Conservation (phyloP, 2,329 filamentous ascomycete genomes). For the Colletotrichum melonis region DNA sequence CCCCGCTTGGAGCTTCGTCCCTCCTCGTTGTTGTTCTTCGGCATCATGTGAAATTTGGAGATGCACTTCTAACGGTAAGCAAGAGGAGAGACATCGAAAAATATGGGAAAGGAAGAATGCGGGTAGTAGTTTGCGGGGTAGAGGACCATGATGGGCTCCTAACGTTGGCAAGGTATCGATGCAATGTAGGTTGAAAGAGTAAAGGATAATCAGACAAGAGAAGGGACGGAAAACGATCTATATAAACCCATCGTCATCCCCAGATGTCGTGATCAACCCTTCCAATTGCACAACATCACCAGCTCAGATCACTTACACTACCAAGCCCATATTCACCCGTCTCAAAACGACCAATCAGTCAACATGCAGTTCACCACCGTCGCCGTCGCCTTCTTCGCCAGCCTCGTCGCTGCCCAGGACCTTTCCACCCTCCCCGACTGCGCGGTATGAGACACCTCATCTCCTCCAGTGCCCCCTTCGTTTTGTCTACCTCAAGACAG, state of each 20-base stretch:
- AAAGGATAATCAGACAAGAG: background rate
- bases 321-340: no score
- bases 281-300: conserved; percentile 6
- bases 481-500: background rate
- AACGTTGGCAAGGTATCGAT: background rate
- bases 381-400: conserved; percentile 38
- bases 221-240: background rate
- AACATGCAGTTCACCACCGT: conserved; percentile 42
- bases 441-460: conserved; percentile 1
- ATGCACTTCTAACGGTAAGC: no score
- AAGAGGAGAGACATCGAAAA: background rate
- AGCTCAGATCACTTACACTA: background rate
- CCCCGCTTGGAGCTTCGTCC: background rate
- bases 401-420: conserved; percentile 37
- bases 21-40: background rate
- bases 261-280: conserved; percentile 16
- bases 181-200: no score
- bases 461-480: background rate
- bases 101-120: background rate
- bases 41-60: conserved; percentile 27
- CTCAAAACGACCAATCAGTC: background rate
- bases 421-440: conserved; percentile 19
- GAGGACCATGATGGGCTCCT: background rate
- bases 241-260: conserved; percentile 7
- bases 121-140: conserved; percentile 1